A percentile compares a stretch with the other conserved stretches of the same genome.
Evolutionary conservation across 768 basidiomycete species (phyloP).

Genomic region (Neoboletus brunneissimus): DNA sequence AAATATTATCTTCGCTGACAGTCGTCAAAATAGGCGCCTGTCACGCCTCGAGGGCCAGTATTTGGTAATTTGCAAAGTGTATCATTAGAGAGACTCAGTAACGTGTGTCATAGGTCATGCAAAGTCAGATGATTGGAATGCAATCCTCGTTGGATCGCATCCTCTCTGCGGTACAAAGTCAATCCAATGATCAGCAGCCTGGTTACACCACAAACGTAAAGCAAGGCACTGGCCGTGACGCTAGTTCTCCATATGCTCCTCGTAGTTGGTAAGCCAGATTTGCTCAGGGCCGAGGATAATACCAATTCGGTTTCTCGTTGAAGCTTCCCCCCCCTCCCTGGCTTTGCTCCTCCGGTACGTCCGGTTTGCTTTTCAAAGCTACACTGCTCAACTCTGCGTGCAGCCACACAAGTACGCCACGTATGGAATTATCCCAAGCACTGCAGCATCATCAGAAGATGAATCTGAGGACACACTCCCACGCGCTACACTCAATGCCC

Average conservation of each 20-base stretch:
- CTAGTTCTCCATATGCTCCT: slow-evolving; percentile 28
- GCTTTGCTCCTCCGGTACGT: slow-evolving; percentile 85
- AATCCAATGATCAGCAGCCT: slow-evolving; percentile 31
- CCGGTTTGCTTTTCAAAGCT: slow-evolving; percentile 8
- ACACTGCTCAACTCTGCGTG: slow-evolving; percentile 14
- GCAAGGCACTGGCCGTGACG: slow-evolving; percentile 26
- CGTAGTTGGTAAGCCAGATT: slow-evolving; percentile 35
- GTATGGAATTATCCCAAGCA: slow-evolving; percentile 85
- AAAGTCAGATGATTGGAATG: slow-evolving; percentile 94
- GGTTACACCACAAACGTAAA: slow-evolving; percentile 11
- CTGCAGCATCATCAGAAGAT: slow-evolving; percentile 83
- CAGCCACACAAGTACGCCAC: slow-evolving; percentile 89
- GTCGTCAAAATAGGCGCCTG: slow-evolving; percentile 54
- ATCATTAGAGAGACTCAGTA: neutral
- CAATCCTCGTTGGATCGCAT: slow-evolving; percentile 87
- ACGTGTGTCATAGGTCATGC: slow-evolving; percentile 61
- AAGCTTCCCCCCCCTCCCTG: slow-evolving; percentile 83
- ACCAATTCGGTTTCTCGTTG: slow-evolving; percentile 32
- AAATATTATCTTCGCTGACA: slow-evolving; percentile 17
- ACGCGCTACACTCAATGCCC: slow-evolving; percentile 80
- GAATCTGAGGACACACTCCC: slow-evolving; percentile 90
- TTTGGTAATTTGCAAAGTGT: slow-evolving; percentile 44
- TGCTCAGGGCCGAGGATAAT: slow-evolving; percentile 15
- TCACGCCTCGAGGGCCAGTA: slow-evolving; percentile 86
- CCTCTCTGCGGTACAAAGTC: slow-evolving; percentile 58